Evolutionary conservation across 2,329 filamentous ascomycete species (phyloP), one percentile per base, ranked within the genome.

Genomic region (Fusarium sp.): DNA sequence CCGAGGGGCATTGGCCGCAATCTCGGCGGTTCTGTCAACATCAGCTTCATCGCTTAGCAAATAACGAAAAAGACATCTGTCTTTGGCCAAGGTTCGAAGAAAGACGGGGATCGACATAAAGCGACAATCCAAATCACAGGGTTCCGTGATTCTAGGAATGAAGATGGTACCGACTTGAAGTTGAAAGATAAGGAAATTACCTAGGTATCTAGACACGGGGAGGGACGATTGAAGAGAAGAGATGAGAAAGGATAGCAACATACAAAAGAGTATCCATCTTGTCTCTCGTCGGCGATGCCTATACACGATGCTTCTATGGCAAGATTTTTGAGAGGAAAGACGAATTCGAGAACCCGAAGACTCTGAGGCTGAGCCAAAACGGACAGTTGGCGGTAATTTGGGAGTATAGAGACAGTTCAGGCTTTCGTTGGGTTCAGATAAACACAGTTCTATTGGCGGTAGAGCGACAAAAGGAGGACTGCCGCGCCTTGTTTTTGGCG

Each of bases 1-100:
- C 76, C 93, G 92, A 66, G 94, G 94, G 68, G 95, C 95, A 82
- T 94, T 98, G 75, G 93, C 94, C 82, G 95, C 94, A 77, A 98
- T 93, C 81, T 98, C 94, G 79, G 95, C 94, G 52, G 95, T 98
- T 70, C 94, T 96, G 78, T 47, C 58, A 51, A 61, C 47, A 64
- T 79, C 54, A 79, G 75, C 68, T 51, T 66, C 38, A 52, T 39
- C 41, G 18, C 15, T n/a, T 5, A 17, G 26, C 15, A 14, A 42
- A 39, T 5, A 20, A 47, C 28, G 28, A 4, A 31, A 11, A 7
- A 14, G 6, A 10, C 20, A 8, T 41, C 6, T 52, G 18, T 28
- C 9, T 20, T 17, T 22, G 26, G 51, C 31, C 8, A 51, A n/a
- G n/a, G 10, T 22, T 65, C 7, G 11, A 33, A 35, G 18, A 33